These are phyloP conservation scores for Calonectria naviculata DNA, from an alignment of 2,329 filamentous ascomycete species.

Conservation along the genomic window DNA sequence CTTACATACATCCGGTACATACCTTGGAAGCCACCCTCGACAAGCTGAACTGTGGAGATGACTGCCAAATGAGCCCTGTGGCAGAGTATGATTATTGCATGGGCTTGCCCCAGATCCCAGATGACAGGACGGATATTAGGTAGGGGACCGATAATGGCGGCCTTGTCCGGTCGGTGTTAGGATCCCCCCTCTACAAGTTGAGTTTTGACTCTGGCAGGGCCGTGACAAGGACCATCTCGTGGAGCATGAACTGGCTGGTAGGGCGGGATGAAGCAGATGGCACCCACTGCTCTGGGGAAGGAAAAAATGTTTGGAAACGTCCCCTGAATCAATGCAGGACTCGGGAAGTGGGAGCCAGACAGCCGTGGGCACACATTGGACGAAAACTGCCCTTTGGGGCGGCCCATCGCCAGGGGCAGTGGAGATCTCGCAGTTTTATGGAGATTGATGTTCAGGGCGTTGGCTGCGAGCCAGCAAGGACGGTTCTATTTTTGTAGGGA, in stretches of 20 bases:
- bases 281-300: not conserved
- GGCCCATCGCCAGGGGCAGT: slow-evolving; percentile 15
- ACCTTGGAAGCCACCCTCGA: slow-evolving; percentile 3
- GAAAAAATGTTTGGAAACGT: slow-evolving; percentile 18
- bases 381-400: slow-evolving; percentile 6
- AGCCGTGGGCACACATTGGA: slow-evolving; percentile 12
- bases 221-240: not conserved
- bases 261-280: slow-evolving; percentile 10
- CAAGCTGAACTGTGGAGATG: slow-evolving; percentile 25
- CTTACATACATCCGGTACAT: not conserved
- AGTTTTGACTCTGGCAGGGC: not conserved
- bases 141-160: slow-evolving; percentile 10
- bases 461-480: not conserved
- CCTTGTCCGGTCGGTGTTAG: not conserved
- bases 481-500: slow-evolving; percentile 22
- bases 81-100: slow-evolving; percentile 16
- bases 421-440: slow-evolving; percentile 17
- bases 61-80: slow-evolving; percentile 17
- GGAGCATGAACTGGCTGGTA: slow-evolving; percentile 5
- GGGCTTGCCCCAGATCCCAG: not conserved
- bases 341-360: slow-evolving; percentile 20
- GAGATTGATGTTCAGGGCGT: slow-evolving; percentile 23
- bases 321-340: slow-evolving; percentile 18
- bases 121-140: slow-evolving; percentile 10
- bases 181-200: not conserved